Conservation (phyloP, 73 alveolate genomes). For the Paramecium sexaurelia region DNA sequence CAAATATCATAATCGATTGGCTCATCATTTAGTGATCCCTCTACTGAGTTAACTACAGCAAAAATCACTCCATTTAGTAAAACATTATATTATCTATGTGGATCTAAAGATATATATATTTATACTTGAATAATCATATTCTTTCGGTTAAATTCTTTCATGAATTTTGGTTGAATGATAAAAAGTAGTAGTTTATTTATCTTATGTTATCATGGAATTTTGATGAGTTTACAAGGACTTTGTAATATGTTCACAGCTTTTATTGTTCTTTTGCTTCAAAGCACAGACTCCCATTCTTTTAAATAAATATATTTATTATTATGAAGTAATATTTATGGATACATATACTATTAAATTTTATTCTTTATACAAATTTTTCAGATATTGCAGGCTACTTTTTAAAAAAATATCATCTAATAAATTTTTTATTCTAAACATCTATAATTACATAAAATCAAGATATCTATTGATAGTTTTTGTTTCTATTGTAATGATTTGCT, state of each 20-base stretch:
- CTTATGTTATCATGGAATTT: not conserved
- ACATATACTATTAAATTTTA: not conserved
- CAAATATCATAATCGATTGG: not conserved
- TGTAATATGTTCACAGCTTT: not conserved
- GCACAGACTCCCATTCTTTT: constrained; percentile 22
- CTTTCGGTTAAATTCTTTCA: not conserved
- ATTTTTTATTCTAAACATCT: not conserved
- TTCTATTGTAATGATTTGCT: not conserved
- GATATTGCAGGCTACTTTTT: not conserved
- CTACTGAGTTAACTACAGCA: constrained; percentile 27
- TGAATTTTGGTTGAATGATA: not conserved
- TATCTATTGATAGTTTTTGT: not conserved
- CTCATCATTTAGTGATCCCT: not conserved
- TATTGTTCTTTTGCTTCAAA: not conserved
- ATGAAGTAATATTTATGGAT: not conserved
- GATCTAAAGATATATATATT: not conserved
- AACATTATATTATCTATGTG: constrained; percentile 33
- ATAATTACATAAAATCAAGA: not conserved
- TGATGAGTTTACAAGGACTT: not conserved
- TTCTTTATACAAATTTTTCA: not conserved
- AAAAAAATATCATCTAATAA: not conserved
- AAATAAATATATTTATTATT: not conserved
- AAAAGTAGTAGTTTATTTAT: not conserved
- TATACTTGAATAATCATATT: constrained; percentile 14
- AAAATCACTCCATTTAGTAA: not conserved